phyloP scores from a whole-genome alignment of 192 early-diverging fungal species.

The Podila horticola region DNA sequence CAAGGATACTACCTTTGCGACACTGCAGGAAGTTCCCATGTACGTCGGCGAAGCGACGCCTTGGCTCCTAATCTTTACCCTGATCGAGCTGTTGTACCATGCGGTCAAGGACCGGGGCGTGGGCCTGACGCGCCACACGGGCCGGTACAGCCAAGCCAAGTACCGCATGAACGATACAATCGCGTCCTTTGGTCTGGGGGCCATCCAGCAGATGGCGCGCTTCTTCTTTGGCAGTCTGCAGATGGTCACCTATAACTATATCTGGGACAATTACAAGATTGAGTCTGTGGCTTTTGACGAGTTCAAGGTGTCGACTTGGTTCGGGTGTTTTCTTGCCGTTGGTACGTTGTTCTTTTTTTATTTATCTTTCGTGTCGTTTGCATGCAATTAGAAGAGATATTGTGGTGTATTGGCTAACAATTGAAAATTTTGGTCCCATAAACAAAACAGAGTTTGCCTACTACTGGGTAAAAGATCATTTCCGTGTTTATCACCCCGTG shows the following conservation, averaged over 20 bases:
- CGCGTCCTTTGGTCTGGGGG: conserved; percentile 59
- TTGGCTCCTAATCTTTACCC: conserved; percentile 59
- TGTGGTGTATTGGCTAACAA: no score
- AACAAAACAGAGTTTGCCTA: conserved; percentile 26
- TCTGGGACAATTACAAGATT: conserved; percentile 59
- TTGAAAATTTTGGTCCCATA: no score
- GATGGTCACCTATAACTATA: conserved; percentile 58
- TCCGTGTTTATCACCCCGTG: no score
- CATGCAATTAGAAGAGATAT: no score
- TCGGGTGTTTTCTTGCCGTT: conserved; percentile 59
- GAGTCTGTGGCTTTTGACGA: conserved; percentile 49
- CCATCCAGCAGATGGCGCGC: conserved; percentile 61
- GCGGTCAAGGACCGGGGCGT: conserved; percentile 33
- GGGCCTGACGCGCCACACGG: conserved; percentile 39
- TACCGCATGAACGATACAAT: conserved; percentile 65
- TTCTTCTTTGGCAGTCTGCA: conserved; percentile 58
- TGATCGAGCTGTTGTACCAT: conserved; percentile 44
- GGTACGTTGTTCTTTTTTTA: conserved; percentile 24
- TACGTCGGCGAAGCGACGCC: conserved; percentile 63
- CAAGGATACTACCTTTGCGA: conserved; percentile 47
- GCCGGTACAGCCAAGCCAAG: conserved; percentile 52
- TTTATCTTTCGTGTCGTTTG: background rate
- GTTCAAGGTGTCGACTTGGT: conserved; percentile 57
- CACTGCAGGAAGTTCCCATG: conserved; percentile 55
- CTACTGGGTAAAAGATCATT: conserved; percentile 27